Percentiles rank a stretch among this genome's conserved stretches.
Conservation (phyloP, 2,329 filamentous ascomycete species). For the Trichoderma sp. region DNA sequence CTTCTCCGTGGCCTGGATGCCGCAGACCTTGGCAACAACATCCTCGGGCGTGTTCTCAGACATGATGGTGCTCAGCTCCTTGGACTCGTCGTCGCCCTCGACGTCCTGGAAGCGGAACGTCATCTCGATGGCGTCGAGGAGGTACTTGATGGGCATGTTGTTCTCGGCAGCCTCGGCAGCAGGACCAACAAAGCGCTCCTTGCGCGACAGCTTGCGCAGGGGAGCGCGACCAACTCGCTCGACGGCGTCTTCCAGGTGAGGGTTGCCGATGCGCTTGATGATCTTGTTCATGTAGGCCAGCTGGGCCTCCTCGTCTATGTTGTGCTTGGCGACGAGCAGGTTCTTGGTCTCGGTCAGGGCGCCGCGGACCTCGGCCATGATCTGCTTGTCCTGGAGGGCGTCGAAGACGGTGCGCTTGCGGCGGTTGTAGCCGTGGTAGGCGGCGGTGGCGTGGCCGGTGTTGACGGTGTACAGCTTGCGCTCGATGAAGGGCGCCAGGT, state of each 20-base stretch:
- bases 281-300: conserved; percentile 88
- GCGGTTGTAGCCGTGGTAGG: conserved; percentile 89
- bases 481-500: conserved; percentile 95
- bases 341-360: conserved; percentile 83
- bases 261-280: conserved; percentile 89
- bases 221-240: conserved; percentile 95
- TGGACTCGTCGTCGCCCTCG: conserved; percentile 85
- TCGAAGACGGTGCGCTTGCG: conserved; percentile 89
- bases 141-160: conserved; percentile 68
- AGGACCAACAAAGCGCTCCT: conserved; percentile 94
- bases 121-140: conserved; percentile 86
- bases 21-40: conserved; percentile 79
- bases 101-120: conserved; percentile 95
- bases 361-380: conserved; percentile 75
- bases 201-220: conserved; percentile 87
- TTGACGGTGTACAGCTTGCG: conserved; percentile 99
- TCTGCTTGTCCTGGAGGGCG: conserved; percentile 76
- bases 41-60: conserved; percentile 70
- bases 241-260: conserved; percentile 86
- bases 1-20: conserved; percentile 73
- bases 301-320: conserved; percentile 74
- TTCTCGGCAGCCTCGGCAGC: conserved; percentile 85
- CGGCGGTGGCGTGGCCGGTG: conserved; percentile 93
- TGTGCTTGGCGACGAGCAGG: conserved; percentile 85
- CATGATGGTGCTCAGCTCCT: conserved; percentile 83